Evolutionary conservation across 1,284 basidiomycete species (phyloP).

Genomic region (Irpex sp.): DNA sequence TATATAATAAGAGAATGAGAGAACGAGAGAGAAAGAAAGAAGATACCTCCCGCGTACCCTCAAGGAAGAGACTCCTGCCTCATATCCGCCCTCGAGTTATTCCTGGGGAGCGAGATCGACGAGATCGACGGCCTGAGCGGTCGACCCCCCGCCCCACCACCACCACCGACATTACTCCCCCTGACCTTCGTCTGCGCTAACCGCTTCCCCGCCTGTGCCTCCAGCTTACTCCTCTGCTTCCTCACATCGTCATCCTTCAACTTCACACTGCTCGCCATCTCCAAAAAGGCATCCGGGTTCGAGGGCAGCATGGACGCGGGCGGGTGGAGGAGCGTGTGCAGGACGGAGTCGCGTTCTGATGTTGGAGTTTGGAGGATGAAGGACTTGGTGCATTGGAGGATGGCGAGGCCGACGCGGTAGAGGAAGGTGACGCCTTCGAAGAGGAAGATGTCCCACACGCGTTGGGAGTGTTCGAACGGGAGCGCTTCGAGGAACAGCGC

Average conservation of each 20-base stretch:
- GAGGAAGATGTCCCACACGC: conserved; percentile 87
- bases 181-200: neutral
- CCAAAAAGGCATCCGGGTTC: conserved; percentile 57
- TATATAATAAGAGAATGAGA: too few relatives aligned
- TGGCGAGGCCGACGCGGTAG: conserved; percentile 72
- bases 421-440: conserved; percentile 82
- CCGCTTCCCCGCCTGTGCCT: conserved; percentile 48
- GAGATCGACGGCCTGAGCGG: neutral
- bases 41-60: too few relatives aligned
- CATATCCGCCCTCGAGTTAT: neutral
- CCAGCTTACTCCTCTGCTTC: conserved; percentile 66
- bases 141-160: neutral
- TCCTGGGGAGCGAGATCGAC: conserved; percentile 9
- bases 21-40: too few relatives aligned
- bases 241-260: conserved; percentile 79
- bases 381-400: conserved; percentile 63
- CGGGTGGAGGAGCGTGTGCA: conserved; percentile 48
- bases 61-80: too few relatives aligned
- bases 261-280: conserved; percentile 58
- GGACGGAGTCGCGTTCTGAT: conserved; percentile 41
- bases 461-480: conserved; percentile 70
- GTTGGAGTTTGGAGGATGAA: conserved; percentile 41
- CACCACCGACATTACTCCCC: neutral
- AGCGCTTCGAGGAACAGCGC: conserved; percentile 73
- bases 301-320: conserved; percentile 49